phyloP scores from a whole-genome alignment of 2,329 filamentous ascomycete genomes.

The Stagonosporopsis chrysanthemi region DNA sequence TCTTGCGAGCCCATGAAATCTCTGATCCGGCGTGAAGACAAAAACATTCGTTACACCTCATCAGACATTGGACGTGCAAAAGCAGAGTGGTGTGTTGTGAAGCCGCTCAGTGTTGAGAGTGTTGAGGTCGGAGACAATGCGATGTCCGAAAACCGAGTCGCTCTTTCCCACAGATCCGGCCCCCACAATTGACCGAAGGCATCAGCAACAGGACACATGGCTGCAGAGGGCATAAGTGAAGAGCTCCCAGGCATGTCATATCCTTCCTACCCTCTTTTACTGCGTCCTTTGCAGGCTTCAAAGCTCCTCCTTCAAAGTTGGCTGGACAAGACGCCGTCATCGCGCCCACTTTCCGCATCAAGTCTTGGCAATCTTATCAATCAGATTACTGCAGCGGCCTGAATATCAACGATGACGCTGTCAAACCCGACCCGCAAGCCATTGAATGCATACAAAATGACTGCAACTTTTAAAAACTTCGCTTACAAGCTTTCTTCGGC shows the following conservation, averaged over 20 bases:
- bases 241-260: neutral
- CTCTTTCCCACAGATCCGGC: neutral
- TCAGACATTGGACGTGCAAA: neutral
- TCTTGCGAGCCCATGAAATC: neutral
- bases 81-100: neutral
- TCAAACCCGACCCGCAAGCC: constrained; percentile 33
- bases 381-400: constrained; percentile 37
- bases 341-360: constrained; percentile 38
- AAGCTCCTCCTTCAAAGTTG: neutral
- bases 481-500: constrained; percentile 48
- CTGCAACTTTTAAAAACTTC: constrained; percentile 47
- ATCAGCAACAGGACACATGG: constrained; percentile 2
- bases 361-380: constrained; percentile 44
- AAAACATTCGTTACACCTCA: neutral
- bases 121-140: constrained; percentile 14
- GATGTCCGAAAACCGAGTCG: constrained; percentile 12
- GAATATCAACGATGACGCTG: constrained; percentile 27
- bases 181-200: constrained; percentile 1
- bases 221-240: neutral
- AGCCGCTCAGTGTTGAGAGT: neutral
- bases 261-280: neutral
- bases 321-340: constrained; percentile 17
- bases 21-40: neutral
- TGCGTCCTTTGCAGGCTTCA: neutral
- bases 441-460: constrained; percentile 47